Evolutionary conservation across 306 rosid species (phyloP).

Genomic region (Vigna hirtella): DNA sequence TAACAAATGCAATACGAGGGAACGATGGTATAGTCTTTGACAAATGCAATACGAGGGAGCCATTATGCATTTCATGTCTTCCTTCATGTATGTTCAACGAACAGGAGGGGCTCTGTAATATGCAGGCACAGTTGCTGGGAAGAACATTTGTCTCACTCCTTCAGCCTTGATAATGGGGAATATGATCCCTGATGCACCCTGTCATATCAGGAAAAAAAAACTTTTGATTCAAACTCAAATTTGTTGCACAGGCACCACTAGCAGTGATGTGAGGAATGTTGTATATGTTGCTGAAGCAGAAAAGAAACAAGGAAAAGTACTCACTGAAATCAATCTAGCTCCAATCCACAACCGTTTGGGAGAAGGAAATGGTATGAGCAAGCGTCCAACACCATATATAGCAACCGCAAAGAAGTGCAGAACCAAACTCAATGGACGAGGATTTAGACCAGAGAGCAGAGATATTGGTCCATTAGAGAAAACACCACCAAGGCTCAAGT

Average conservation of each 20-base stretch:
- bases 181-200: constrained; percentile 83
- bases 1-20: no score
- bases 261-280: neutral
- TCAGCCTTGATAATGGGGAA: constrained; percentile 84
- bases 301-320: constrained; percentile 4
- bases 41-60: neutral
- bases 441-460: constrained; percentile 68
- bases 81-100: constrained; percentile 27
- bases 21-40: no score
- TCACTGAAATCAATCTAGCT: constrained; percentile 62
- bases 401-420: constrained; percentile 65
- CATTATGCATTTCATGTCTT: neutral
- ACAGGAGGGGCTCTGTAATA: constrained; percentile 79
- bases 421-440: constrained; percentile 58
- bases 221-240: constrained; percentile 9
- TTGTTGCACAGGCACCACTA: neutral
- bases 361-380: constrained; percentile 67
- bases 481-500: constrained; percentile 64
- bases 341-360: constrained; percentile 63
- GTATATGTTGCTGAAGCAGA: constrained; percentile 6
- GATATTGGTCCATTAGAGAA: constrained; percentile 63
- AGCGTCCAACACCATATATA: constrained; percentile 56
- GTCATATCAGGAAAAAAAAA: constrained; percentile 1
- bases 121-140: constrained; percentile 81
- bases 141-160: constrained; percentile 91